Percentiles rank a stretch among this genome's conserved stretches.
Evolutionary conservation across 495 filamentous ascomycete species (phyloP).

Genomic region (Penicillium bialowiezense): DNA sequence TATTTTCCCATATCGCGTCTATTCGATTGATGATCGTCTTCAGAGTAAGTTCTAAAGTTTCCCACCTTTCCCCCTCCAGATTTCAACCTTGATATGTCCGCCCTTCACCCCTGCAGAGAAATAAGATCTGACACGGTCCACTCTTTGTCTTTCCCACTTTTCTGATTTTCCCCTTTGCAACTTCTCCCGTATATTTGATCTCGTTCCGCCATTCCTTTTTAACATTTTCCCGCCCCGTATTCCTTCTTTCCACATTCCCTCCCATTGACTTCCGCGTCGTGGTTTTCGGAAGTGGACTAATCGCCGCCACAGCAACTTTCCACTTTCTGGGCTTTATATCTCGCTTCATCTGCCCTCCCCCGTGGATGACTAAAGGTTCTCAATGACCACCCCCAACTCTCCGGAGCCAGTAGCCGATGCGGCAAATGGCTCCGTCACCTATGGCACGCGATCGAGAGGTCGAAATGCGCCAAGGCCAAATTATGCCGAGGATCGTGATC

Average conservation of each 20-base stretch:
- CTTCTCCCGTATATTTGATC: slow-evolving; percentile 7
- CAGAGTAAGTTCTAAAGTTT: slow-evolving; percentile 5
- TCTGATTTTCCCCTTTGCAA: slow-evolving; percentile 14
- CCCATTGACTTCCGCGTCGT: slow-evolving; percentile 8
- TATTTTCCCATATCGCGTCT: background rate
- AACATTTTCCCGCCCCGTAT: background rate
- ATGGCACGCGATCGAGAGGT: slow-evolving; percentile 94
- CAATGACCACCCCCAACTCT: slow-evolving; percentile 53
- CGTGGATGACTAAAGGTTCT: slow-evolving; percentile 39
- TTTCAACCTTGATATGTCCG: slow-evolving; percentile 24
- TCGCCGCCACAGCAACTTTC: slow-evolving; percentile 13
- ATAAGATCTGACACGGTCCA: slow-evolving; percentile 31
- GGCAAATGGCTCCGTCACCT: slow-evolving; percentile 52
- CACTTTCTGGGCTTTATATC: background rate
- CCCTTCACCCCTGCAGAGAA: slow-evolving; percentile 29
- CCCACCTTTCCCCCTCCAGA: slow-evolving; percentile 9
- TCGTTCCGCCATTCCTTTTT: background rate
- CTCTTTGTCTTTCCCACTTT: slow-evolving; percentile 24
- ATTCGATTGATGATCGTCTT: slow-evolving; percentile 3
- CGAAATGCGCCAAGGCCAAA: slow-evolving; percentile 82
- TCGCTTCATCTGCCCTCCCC: slow-evolving; percentile 20
- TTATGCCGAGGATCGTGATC: slow-evolving; percentile 94
- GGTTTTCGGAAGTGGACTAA: slow-evolving; percentile 6
- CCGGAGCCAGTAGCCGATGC: slow-evolving; percentile 40
- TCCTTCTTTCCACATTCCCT: slow-evolving; percentile 10